phyloP scores from a whole-genome alignment of 2,329 filamentous ascomycete species.

The Cladosporium sp. region DNA sequence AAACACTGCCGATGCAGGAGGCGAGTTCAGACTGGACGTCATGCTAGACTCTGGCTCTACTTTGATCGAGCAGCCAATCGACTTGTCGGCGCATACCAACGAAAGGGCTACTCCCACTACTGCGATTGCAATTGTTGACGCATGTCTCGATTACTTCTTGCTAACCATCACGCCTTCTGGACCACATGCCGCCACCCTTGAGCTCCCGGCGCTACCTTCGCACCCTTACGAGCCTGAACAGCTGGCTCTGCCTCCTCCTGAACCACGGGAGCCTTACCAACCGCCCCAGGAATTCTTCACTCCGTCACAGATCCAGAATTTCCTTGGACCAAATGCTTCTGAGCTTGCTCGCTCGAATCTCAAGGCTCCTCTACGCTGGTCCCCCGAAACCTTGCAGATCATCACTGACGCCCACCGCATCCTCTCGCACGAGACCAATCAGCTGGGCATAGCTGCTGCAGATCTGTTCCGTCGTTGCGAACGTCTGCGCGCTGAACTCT shows the following conservation, averaged over 20 bases:
- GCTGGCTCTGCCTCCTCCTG: slow-evolving; percentile 48
- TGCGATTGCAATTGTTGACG: slow-evolving; percentile 58
- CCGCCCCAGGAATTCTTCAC: slow-evolving; percentile 55
- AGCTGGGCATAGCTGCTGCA: slow-evolving; percentile 68
- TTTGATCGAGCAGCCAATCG: slow-evolving; percentile 51
- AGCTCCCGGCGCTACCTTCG: slow-evolving; percentile 46
- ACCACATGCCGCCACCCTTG: slow-evolving; percentile 55
- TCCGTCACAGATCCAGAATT: slow-evolving; percentile 47
- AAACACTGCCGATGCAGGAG: slow-evolving; percentile 53
- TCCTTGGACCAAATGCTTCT: slow-evolving; percentile 49
- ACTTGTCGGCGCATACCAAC: slow-evolving; percentile 38
- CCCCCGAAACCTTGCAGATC: slow-evolving; percentile 69
- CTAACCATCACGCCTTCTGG: slow-evolving; percentile 52
- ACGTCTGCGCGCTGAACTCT: slow-evolving; percentile 67
- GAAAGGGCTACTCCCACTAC: slow-evolving; percentile 35
- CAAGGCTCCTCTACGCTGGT: slow-evolving; percentile 69
- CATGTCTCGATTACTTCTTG: slow-evolving; percentile 60
- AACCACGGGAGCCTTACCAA: slow-evolving; percentile 57
- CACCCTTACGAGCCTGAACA: slow-evolving; percentile 24
- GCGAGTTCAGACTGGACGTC: slow-evolving; percentile 58
- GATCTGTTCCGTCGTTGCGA: slow-evolving; percentile 73
- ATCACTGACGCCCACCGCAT: slow-evolving; percentile 74
- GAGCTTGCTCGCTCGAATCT: slow-evolving; percentile 60
- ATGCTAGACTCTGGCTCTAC: slow-evolving; percentile 56
- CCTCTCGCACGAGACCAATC: slow-evolving; percentile 68